A percentile compares a stretch with the other conserved stretches of the same genome.
These are phyloP conservation scores for Oryza rufipogon DNA, from an alignment of 176 grass and related monocot species.

Conservation along the genomic window DNA sequence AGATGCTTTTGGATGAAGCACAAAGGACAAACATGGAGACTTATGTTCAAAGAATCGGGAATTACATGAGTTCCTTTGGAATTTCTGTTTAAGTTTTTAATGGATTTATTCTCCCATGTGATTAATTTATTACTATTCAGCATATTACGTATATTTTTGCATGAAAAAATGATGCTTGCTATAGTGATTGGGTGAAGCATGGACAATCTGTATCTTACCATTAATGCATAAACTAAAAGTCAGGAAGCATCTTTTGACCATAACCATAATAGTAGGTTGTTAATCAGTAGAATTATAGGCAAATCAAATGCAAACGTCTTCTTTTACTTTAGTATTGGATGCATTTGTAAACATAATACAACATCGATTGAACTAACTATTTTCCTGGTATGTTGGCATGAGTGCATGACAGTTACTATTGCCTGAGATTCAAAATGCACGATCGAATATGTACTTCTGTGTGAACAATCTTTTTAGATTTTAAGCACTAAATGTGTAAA, in stretches of 20 bases:
- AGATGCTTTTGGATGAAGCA: conserved; percentile 64
- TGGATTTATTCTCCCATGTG: not conserved
- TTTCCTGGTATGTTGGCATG: not conserved
- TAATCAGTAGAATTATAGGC: not conserved
- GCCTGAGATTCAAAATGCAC: not conserved
- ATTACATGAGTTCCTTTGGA: conserved; percentile 51
- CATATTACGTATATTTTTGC: not conserved
- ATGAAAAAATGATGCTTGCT: not conserved
- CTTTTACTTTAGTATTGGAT: not conserved
- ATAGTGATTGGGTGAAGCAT: not conserved
- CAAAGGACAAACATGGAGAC: conserved; percentile 59
- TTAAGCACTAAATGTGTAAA: not conserved
- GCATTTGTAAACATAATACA: not conserved
- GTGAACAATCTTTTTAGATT: not conserved
- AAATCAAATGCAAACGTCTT: not conserved
- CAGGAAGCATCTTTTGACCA: not conserved
- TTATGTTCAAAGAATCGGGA: conserved; percentile 51
- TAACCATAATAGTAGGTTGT: not conserved
- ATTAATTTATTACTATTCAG: conserved; percentile 8
- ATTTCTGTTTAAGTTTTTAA: conserved; percentile 23
- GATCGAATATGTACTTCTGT: not conserved
- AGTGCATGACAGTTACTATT: not conserved
- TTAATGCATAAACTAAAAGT: not conserved
- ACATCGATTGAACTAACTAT: not conserved
- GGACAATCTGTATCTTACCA: not conserved